Base-by-base conservation (phyloP, 345 rosid species). In the Theobroma cacao region DNA sequence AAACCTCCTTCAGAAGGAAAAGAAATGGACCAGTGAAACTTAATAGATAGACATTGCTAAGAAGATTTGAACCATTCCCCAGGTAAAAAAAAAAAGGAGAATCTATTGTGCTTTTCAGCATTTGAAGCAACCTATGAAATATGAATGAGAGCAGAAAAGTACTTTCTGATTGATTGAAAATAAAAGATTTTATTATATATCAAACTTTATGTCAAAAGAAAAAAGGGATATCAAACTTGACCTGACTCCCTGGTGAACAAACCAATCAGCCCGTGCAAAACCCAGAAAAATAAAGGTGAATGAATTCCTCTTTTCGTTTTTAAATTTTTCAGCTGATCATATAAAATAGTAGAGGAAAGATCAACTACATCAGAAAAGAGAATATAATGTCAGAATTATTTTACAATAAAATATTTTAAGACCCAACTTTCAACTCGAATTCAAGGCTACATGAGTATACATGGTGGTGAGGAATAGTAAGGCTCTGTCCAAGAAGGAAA, bases 181-280 rank as follows among this genome's bases (percentile, higher is more conserved):
- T 17, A 14, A 15, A 60, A 60, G 6, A 22, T 55, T 8, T 7
- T 55, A 20, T 22, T 45, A 45, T 11, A 13, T 2, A 45, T 0
- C 34, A 60, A 26, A 31, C 48, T 34, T 65, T 65, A 65, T 38
- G 24, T 12, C 26, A 36, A 72, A 33, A 72, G 43, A 45, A 4
- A 18, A 30, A n/a, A 56, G 9, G 5, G 64, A 48, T 34, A 5
- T 7, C 31, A 34, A 75, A 61, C 70, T 43, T 77, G 38, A 11
- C 80, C 72, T 78, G 55, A 48, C 33, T 28, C 70, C 13, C 30
- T 20, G 64, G 81, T 63, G 28, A 72, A 72, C 77, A 30, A 52
- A 40, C 24, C 59, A 36, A 52, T 34, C 26, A 7, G 9, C 17
- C 15, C 56, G 13, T 15, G 61, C 48, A 63, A 40, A 55, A 50